Evolutionary conservation across 1,139 yeast species (phyloP).

Genomic region (Zygosaccharomyces pseudobailii): DNA sequence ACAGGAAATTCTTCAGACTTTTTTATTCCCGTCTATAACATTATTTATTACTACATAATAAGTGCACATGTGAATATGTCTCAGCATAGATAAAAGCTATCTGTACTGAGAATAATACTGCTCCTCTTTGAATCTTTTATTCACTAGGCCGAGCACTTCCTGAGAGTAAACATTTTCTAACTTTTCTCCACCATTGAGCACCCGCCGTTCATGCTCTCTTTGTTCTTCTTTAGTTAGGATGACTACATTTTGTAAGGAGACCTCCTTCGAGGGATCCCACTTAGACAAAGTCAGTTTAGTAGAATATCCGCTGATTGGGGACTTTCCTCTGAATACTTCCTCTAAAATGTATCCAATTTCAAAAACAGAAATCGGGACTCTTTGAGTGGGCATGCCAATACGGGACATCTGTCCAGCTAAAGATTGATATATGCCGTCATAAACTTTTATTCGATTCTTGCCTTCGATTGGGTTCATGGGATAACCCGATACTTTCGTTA

Average conservation of each 20-base stretch:
- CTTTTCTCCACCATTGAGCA: slow-evolving; percentile 59
- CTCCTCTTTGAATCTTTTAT: slow-evolving; percentile 68
- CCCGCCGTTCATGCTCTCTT: slow-evolving; percentile 65
- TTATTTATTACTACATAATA: background rate
- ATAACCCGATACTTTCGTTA: slow-evolving; percentile 79
- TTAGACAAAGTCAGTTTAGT: slow-evolving; percentile 72
- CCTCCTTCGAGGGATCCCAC: slow-evolving; percentile 67
- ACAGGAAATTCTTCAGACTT: slow-evolving; percentile 2
- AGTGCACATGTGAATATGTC: slow-evolving; percentile 1
- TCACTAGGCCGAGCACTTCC: slow-evolving; percentile 56
- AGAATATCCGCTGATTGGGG: slow-evolving; percentile 80
- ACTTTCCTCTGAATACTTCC: slow-evolving; percentile 87
- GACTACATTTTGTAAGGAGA: slow-evolving; percentile 68
- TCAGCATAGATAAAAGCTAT: slow-evolving; percentile 18
- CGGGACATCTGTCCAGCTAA: slow-evolving; percentile 85
- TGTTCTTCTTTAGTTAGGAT: slow-evolving; percentile 88
- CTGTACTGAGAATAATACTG: slow-evolving; percentile 59
- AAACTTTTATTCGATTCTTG: slow-evolving; percentile 77
- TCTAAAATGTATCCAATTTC: slow-evolving; percentile 86
- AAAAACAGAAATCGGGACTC: slow-evolving; percentile 63
- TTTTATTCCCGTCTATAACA: slow-evolving; percentile 1
- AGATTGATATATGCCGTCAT: slow-evolving; percentile 76
- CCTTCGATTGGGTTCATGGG: slow-evolving; percentile 87
- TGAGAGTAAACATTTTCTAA: slow-evolving; percentile 60
- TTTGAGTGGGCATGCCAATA: slow-evolving; percentile 61